Evolutionary conservation across 2,329 filamentous ascomycete species (phyloP).

Genomic region (Colletotrichum euphorbiae): DNA sequence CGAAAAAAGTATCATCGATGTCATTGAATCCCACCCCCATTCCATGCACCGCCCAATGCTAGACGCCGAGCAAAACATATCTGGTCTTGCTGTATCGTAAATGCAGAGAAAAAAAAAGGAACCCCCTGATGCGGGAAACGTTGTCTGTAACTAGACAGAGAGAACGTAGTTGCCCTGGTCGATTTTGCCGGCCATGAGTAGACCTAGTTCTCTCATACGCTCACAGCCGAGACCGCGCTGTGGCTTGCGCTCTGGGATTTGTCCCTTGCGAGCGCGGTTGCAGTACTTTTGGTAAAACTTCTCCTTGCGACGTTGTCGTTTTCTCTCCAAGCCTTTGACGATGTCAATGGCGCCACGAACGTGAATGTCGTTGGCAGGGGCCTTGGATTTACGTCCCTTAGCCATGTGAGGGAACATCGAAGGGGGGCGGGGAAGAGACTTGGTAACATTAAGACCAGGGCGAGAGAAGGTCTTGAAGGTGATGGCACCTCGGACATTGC

Average conservation of each 20-base stretch:
- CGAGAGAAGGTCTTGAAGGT: constrained; percentile 64
- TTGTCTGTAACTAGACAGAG: constrained; percentile 65
- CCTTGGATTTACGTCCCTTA: constrained; percentile 53
- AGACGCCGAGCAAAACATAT: constrained; percentile 34
- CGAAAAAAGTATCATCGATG: constrained; percentile 41
- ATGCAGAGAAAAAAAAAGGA: constrained; percentile 24
- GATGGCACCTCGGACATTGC: constrained; percentile 54
- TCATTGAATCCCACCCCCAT: constrained; percentile 43
- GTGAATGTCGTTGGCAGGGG: constrained; percentile 65
- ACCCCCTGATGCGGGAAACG: constrained; percentile 11
- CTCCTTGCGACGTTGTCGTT: constrained; percentile 91
- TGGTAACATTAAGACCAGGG: constrained; percentile 79
- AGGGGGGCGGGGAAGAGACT: constrained; percentile 85
- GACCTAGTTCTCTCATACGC: constrained; percentile 87
- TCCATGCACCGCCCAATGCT: constrained; percentile 36
- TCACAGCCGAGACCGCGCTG: constrained; percentile 89
- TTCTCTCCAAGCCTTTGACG: constrained; percentile 94
- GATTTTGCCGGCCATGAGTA: constrained; percentile 85
- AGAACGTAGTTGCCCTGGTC: constrained; percentile 82
- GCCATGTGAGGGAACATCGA: constrained; percentile 73
- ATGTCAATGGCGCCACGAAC: constrained; percentile 96
- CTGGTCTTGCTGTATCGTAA: constrained; percentile 12
- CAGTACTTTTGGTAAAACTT: constrained; percentile 93
- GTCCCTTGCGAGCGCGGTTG: constrained; percentile 80
- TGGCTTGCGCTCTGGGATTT: constrained; percentile 72